phyloP scores from a whole-genome alignment of 345 rosid genomes.

The Psidium friedrichsthalianum region DNA sequence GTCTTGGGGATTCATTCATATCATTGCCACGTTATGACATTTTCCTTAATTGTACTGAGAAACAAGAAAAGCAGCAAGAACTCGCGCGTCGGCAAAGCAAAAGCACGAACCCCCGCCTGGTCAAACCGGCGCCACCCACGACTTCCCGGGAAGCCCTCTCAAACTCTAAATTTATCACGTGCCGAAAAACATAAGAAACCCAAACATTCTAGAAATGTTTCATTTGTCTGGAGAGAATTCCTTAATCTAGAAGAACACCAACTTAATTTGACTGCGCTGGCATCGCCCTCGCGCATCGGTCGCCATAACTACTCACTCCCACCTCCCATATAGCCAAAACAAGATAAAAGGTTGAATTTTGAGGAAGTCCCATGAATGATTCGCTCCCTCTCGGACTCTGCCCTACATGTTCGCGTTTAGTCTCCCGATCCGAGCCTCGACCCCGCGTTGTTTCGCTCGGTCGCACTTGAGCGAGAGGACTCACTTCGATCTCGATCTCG shows the following conservation, averaged over 20 bases:
- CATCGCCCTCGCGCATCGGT: background rate
- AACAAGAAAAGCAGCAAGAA: background rate
- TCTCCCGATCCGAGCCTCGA: background rate
- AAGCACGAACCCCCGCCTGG: too few species aligned
- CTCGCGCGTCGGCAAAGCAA: background rate
- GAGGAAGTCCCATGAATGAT: background rate
- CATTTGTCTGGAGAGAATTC: background rate
- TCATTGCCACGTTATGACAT: too few species aligned
- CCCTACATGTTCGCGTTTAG: background rate
- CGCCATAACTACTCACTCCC: background rate
- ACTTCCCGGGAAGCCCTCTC: background rate
- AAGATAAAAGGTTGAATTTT: background rate
- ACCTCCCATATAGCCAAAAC: background rate
- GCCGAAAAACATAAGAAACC: background rate
- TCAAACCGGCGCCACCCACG: background rate
- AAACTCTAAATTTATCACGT: background rate
- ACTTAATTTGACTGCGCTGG: background rate
- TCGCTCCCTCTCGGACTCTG: background rate
- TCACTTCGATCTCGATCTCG: background rate
- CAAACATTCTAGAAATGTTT: background rate
- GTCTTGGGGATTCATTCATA: background rate
- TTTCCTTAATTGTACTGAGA: too few species aligned
- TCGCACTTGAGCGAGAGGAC: background rate
- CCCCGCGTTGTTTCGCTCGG: background rate
- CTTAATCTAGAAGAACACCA: background rate